Evolutionary conservation across 2,329 filamentous ascomycete species (phyloP).

Genomic region (Hawksworthiomyces lignivorus): DNA sequence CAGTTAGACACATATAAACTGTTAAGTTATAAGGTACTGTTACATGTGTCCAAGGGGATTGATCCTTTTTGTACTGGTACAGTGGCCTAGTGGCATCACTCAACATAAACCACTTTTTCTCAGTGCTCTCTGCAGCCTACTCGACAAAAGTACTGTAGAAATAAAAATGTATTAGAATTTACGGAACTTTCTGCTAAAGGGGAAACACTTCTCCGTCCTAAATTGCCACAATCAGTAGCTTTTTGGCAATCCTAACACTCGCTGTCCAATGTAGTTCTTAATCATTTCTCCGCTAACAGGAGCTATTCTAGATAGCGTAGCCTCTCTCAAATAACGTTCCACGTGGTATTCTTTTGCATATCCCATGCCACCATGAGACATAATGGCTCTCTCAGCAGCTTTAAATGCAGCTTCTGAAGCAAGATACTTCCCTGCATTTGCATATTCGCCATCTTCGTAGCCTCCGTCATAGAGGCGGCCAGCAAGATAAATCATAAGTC

Average conservation of each 20-base stretch:
- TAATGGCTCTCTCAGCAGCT: conserved; percentile 53
- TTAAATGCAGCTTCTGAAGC: conserved; percentile 57
- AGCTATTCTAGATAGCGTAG: conserved; percentile 55
- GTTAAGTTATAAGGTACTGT: no score
- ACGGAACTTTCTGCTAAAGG: no score
- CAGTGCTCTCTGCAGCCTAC: no score
- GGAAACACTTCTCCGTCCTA: no score
- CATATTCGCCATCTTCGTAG: not conserved
- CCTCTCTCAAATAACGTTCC: conserved; percentile 56
- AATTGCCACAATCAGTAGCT: no score
- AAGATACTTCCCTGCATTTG: conserved; percentile 63
- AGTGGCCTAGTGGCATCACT: no score
- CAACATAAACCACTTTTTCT: no score
- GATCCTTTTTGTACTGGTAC: no score
- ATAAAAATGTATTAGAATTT: no score
- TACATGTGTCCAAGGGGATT: no score
- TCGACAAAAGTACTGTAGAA: no score
- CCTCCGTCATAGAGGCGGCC: conserved; percentile 51
- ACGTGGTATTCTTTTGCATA: conserved; percentile 60
- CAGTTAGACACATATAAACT: no score
- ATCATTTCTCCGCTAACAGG: conserved; percentile 67
- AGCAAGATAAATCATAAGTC: conserved; percentile 58
- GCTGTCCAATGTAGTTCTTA: conserved; percentile 64
- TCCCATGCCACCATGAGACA: conserved; percentile 57
- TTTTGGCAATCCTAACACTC: conserved; percentile 56